These are phyloP conservation scores for Diospyros lotus DNA, from an alignment of 148 eudicot species.

Conservation along the genomic window DNA sequence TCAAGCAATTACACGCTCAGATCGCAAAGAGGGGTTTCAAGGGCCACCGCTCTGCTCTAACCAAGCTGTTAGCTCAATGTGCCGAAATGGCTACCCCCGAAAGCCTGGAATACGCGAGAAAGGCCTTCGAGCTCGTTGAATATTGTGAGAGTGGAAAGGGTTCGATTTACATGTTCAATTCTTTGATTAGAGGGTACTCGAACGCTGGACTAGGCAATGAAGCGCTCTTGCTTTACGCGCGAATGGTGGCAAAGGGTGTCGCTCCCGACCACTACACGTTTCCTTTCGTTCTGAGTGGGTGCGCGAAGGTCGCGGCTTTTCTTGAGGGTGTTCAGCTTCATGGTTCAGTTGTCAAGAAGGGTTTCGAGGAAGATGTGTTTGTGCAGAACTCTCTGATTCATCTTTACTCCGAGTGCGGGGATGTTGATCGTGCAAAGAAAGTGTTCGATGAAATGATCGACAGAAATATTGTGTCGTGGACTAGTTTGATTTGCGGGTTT, in stretches of 20 bases:
- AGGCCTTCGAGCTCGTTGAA: slow-evolving; percentile 19
- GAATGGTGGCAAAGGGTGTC: slow-evolving; percentile 19
- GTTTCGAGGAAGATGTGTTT: slow-evolving; percentile 26
- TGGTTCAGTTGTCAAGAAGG: slow-evolving; percentile 25
- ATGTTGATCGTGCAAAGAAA: slow-evolving; percentile 20
- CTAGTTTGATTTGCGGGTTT: slow-evolving; percentile 38
- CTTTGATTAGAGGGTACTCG: slow-evolving; percentile 34
- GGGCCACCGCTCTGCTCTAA: neutral
- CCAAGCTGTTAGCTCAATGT: slow-evolving; percentile 21
- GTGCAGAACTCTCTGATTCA: slow-evolving; percentile 31
- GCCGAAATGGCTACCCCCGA: slow-evolving; percentile 28
- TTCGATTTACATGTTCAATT: slow-evolving; percentile 24
- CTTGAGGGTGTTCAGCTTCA: slow-evolving; percentile 31
- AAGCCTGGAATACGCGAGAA: slow-evolving; percentile 28
- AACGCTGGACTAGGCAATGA: slow-evolving; percentile 14
- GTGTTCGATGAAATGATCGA: slow-evolving; percentile 37
- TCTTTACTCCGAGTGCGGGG: slow-evolving; percentile 29
- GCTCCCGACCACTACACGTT: slow-evolving; percentile 30
- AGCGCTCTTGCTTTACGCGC: slow-evolving; percentile 20
- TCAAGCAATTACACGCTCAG: slow-evolving; percentile 32
- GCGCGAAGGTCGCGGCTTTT: slow-evolving; percentile 20
- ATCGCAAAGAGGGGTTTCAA: slow-evolving; percentile 23
- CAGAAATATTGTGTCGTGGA: slow-evolving; percentile 36
- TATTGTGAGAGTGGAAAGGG: neutral
- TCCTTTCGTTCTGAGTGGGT: slow-evolving; percentile 28